These are phyloP conservation scores for Rhynchospora tenuis DNA, from an alignment of 176 grass and related monocot species.

Conservation along the genomic window DNA sequence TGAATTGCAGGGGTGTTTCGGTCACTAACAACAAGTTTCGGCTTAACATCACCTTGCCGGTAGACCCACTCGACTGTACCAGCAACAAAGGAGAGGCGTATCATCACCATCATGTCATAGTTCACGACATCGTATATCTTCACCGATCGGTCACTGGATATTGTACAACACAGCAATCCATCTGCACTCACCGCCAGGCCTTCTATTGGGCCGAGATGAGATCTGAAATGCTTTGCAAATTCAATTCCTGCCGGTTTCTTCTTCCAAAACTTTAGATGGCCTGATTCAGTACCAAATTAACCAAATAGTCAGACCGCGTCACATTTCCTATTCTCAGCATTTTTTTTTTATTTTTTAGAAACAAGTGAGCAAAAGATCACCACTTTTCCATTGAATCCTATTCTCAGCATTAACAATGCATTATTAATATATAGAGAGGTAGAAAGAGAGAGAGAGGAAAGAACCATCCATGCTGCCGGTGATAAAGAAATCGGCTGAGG, in stretches of 20 bases:
- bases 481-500: slow-evolving; percentile 81
- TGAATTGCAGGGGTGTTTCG: slow-evolving; percentile 50
- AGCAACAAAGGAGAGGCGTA: slow-evolving; percentile 74
- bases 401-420: neutral
- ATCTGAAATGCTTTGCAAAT: slow-evolving; percentile 97
- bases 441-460: neutral
- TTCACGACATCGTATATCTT: slow-evolving; percentile 99
- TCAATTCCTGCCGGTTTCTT: slow-evolving; percentile 81
- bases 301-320: neutral
- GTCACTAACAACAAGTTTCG: slow-evolving; percentile 87
- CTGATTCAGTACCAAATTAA: slow-evolving; percentile 24
- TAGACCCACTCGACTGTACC: slow-evolving; percentile 90
- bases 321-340: neutral
- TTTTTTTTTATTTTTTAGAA: too few relatives aligned
- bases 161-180: slow-evolving; percentile 93
- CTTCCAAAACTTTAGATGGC: slow-evolving; percentile 97
- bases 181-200: slow-evolving; percentile 86
- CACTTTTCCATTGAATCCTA: too few relatives aligned
- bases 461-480: slow-evolving; percentile 87
- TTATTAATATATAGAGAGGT: neutral
- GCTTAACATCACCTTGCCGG: slow-evolving; percentile 79
- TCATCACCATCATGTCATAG: slow-evolving; percentile 99
- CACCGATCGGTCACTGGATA: slow-evolving; percentile 59
- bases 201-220: slow-evolving; percentile 95
- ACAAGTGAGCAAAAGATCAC: too few relatives aligned